phyloP scores from a whole-genome alignment of 805 yeast genomes.

The Candida silvatica region DNA sequence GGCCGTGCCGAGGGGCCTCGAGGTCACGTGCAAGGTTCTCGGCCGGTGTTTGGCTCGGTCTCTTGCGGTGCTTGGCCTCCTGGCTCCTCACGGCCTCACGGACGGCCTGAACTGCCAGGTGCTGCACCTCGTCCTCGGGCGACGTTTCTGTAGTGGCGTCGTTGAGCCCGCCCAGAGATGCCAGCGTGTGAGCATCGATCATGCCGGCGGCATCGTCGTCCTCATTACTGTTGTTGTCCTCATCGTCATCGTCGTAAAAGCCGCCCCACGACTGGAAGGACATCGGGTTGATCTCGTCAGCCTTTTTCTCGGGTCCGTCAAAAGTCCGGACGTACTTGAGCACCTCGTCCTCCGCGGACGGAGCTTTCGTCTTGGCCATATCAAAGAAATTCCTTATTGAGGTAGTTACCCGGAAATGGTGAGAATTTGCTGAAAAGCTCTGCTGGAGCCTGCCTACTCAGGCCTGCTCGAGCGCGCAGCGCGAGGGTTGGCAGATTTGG shows the following conservation, averaged over 20 bases:
- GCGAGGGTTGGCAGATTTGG: too few relatives aligned
- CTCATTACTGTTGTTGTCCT: constrained; percentile 11
- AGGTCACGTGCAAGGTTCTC: not conserved
- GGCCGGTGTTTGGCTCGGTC: too few relatives aligned
- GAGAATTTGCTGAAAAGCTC: too few relatives aligned
- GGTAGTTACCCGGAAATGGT: too few relatives aligned
- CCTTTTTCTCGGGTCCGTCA: constrained; percentile 6
- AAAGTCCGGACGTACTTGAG: constrained; percentile 51
- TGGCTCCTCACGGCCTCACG: constrained; percentile 10
- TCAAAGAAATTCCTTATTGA: not conserved
- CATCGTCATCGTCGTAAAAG: constrained; percentile 35
- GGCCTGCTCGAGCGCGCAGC: too few relatives aligned
- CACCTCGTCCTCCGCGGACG: constrained; percentile 61
- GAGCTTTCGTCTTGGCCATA: constrained; percentile 1
- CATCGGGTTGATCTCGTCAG: constrained; percentile 33
- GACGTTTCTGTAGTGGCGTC: too few relatives aligned
- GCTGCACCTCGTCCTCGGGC: constrained; percentile 18
- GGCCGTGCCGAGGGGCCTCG: constrained; percentile 1
- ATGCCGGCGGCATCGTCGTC: constrained; percentile 20
- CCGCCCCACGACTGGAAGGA: constrained; percentile 52
- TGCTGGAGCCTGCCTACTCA: too few relatives aligned
- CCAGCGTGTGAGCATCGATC: constrained; percentile 57
- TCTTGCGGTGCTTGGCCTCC: constrained; percentile 10
- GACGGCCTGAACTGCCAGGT: constrained; percentile 24
- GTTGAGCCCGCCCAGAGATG: constrained; percentile 30